A percentile compares a stretch with the other conserved stretches of the same genome.
Conservation (phyloP, 257 asterid genomes). For the Salvia rosmarinus region DNA sequence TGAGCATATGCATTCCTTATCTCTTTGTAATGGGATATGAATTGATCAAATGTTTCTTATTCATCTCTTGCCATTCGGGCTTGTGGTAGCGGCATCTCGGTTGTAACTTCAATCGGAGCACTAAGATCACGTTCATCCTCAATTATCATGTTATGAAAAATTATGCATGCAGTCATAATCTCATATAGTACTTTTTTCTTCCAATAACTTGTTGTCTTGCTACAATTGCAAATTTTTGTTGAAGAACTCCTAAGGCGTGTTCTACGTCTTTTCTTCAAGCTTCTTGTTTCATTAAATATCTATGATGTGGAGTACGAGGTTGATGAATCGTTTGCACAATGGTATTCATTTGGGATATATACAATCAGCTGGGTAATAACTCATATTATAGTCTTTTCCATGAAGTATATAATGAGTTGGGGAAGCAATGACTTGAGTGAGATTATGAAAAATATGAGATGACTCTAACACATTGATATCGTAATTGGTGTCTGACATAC, state of each 20-base stretch:
- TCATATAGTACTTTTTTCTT: neutral
- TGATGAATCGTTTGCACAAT: neutral
- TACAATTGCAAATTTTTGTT: neutral
- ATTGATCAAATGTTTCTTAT: too few species aligned
- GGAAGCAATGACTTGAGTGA: neutral
- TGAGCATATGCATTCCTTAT: too few species aligned
- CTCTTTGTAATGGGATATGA: too few species aligned
- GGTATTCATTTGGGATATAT: too few species aligned
- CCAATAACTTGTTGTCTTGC: neutral
- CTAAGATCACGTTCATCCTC: neutral
- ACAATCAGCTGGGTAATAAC: neutral
- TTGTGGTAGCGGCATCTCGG: too few species aligned
- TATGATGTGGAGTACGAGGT: neutral
- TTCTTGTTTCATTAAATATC: neutral
- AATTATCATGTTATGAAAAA: neutral
- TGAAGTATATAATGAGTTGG: neutral
- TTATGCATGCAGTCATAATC: neutral
- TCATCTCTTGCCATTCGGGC: too few species aligned
- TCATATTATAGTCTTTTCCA: neutral
- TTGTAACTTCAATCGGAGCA: too few species aligned
- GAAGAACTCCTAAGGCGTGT: neutral
- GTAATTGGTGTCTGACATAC: neutral
- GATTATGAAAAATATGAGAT: neutral
- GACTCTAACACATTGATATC: neutral
- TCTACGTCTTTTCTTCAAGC: neutral